Base-by-base conservation (phyloP, 2,329 filamentous ascomycete genomes). In the Talaromyces sp. region DNA sequence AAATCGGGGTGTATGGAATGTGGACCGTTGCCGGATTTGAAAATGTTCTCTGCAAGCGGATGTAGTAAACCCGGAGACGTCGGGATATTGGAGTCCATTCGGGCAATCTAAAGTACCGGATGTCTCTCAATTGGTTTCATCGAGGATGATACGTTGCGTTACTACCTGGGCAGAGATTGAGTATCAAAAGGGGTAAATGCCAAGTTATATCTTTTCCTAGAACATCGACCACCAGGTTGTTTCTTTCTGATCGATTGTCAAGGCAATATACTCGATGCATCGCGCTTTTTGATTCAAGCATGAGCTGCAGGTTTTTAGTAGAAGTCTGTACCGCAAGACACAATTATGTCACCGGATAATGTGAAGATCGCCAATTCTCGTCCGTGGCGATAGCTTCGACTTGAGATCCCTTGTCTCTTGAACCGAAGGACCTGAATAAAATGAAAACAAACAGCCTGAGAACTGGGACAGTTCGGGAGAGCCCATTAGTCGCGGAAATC, bases 101-200 rank as follows among this genome's bases (percentile, higher is more conserved):
- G 60, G 38, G 17, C 13, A 47, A 36, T 47, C 36, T 45, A 22
- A 36, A 56, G 34, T 29, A 15, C 8, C 15, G 36, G n/a, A 10
- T 3, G 27, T 34, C 11, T 58, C 27, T 54, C 22, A 27, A 45
- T 36, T 25, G 40, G 38, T 63, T 63, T 45, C 43, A 63, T 47
- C 56, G 29, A 47, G 34, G 19, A 47, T 63, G 51, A n/a, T 36
- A 63, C 38, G 61, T 63, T 63, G 27, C 61, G 58, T 58, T 63
- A 17, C 61, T n/a, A n/a, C n/a, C n/a, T n/a, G n/a, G n/a, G n/a
- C 49, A 45, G 22, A 56, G n/a, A 45, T 68, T 72, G 83, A n/a
- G 85, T 83, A 63, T 87, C 86, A 53, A 85, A 87, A 75, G 86
- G 84, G 83, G 77, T 85, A 53, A 78, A 81, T 6, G 72, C 79